Conservation (phyloP, 768 basidiomycete species). For the Gelatoporia subvermispora region DNA sequence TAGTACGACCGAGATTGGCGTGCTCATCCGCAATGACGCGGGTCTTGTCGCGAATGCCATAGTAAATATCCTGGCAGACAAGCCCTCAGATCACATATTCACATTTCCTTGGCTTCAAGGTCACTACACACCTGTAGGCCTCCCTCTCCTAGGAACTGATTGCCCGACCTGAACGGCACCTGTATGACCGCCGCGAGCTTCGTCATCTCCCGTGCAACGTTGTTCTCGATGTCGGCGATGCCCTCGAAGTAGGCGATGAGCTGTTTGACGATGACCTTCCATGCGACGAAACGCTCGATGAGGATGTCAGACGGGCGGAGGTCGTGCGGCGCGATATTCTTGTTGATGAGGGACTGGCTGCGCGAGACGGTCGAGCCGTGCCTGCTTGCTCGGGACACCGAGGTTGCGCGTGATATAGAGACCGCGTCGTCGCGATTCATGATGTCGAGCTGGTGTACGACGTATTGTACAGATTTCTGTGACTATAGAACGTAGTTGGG, state of each 20-base stretch:
- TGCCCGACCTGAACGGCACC: slow-evolving; percentile 91
- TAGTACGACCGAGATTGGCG: slow-evolving; percentile 91
- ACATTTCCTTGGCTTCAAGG: neutral
- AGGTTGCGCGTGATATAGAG: slow-evolving; percentile 66
- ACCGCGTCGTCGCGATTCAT: slow-evolving; percentile 30
- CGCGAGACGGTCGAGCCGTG: slow-evolving; percentile 72
- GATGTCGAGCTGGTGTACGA: too few species aligned
- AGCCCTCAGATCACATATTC: neutral
- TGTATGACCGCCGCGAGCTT: slow-evolving; percentile 95
- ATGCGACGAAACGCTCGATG: slow-evolving; percentile 89
- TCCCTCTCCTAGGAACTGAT: slow-evolving; percentile 97
- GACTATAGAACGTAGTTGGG: too few species aligned
- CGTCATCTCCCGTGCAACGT: slow-evolving; percentile 87
- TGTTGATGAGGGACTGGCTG: slow-evolving; percentile 87
- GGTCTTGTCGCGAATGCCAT: slow-evolving; percentile 89
- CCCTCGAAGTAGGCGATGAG: slow-evolving; percentile 88
- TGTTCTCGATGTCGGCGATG: slow-evolving; percentile 88
- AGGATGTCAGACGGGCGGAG: slow-evolving; percentile 92
- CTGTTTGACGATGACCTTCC: slow-evolving; percentile 97
- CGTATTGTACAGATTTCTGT: too few species aligned
- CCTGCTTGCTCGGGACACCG: slow-evolving; percentile 55
- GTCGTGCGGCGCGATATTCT: slow-evolving; percentile 87
- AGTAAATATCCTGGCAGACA: slow-evolving; percentile 74
- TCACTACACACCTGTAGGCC: slow-evolving; percentile 67
- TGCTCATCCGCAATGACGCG: slow-evolving; percentile 93